These are phyloP conservation scores for Alternaria angustiovoidea DNA, from an alignment of 2,329 filamentous ascomycete genomes.

Conservation along the genomic window DNA sequence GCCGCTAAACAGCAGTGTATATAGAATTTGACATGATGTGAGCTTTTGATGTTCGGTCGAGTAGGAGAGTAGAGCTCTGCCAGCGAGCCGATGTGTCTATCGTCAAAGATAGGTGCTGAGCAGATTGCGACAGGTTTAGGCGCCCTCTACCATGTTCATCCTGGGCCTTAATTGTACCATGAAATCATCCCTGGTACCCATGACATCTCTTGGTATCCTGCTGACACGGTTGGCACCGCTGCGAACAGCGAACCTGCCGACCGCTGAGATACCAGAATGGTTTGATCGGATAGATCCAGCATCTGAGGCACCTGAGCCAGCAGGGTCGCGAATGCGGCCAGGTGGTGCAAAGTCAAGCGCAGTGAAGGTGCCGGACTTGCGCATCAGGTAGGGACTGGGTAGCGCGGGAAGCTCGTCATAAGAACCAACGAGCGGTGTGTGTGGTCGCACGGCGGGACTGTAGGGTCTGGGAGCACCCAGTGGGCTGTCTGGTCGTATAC, in stretches of 20 bases:
- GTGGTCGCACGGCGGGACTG: slow-evolving; percentile 73
- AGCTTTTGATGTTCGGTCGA: slow-evolving; percentile 32
- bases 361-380: slow-evolving; percentile 81
- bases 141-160: slow-evolving; percentile 58
- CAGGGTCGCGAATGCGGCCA: slow-evolving; percentile 68
- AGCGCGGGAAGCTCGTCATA: slow-evolving; percentile 87
- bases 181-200: slow-evolving; percentile 78
- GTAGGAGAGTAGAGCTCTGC: slow-evolving; percentile 35
- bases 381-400: slow-evolving; percentile 82
- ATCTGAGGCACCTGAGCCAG: slow-evolving; percentile 51
- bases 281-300: slow-evolving; percentile 69
- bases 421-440: slow-evolving; percentile 80
- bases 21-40: slow-evolving; percentile 26
- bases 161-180: slow-evolving; percentile 64
- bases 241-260: slow-evolving; percentile 74
- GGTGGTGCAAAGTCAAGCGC: slow-evolving; percentile 82
- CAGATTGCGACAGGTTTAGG: slow-evolving; percentile 29
- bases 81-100: slow-evolving; percentile 38
- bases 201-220: slow-evolving; percentile 79
- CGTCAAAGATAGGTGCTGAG: slow-evolving; percentile 18
- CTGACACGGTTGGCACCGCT: slow-evolving; percentile 86
- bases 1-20: slow-evolving; percentile 22
- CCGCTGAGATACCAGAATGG: slow-evolving; percentile 77
- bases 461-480: slow-evolving; percentile 70
- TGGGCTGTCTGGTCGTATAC: slow-evolving; percentile 68